Percentiles rank a stretch among this genome's conserved stretches.
Conservation (phyloP, 2,329 filamentous ascomycete species). For the Pseudopithomyces maydicus region DNA sequence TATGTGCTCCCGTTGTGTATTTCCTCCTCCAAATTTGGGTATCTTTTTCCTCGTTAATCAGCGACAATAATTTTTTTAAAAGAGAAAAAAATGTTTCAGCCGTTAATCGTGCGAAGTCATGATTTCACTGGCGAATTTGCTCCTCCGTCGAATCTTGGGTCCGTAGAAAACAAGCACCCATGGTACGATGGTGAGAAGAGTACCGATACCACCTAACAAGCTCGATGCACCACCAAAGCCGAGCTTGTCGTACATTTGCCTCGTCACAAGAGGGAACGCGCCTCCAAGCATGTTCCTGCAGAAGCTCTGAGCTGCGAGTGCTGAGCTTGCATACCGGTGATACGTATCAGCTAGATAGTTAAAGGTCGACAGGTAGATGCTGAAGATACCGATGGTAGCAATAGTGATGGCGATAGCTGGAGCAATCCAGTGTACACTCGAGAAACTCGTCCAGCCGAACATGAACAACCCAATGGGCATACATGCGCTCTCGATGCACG, state of each 20-base stretch:
- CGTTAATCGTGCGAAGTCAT: not conserved
- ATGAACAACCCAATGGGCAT: constrained; percentile 82
- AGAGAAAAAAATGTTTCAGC: not conserved
- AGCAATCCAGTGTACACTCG: constrained; percentile 71
- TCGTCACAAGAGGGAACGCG: constrained; percentile 77
- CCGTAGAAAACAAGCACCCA: constrained; percentile 86
- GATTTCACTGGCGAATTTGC: constrained; percentile 69
- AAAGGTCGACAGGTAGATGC: constrained; percentile 78
- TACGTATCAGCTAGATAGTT: constrained; percentile 93
- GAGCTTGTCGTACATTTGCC: constrained; percentile 72
- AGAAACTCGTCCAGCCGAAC: constrained; percentile 73
- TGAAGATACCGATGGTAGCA: constrained; percentile 83
- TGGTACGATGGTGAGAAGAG: constrained; percentile 75
- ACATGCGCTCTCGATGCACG: constrained; percentile 74
- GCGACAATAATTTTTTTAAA: not conserved
- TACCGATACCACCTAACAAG: constrained; percentile 73
- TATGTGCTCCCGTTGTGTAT: too few species aligned
- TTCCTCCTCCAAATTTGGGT: too few species aligned
- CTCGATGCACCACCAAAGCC: constrained; percentile 74
- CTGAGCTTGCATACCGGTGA: constrained; percentile 81
- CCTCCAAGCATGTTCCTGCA: constrained; percentile 82
- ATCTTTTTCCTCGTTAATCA: not conserved
- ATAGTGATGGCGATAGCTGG: constrained; percentile 72
- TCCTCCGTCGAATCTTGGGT: constrained; percentile 73
- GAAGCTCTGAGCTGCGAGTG: constrained; percentile 83